Conservation (phyloP, 208 protist species). For the Wallacemonas sp. region DNA sequence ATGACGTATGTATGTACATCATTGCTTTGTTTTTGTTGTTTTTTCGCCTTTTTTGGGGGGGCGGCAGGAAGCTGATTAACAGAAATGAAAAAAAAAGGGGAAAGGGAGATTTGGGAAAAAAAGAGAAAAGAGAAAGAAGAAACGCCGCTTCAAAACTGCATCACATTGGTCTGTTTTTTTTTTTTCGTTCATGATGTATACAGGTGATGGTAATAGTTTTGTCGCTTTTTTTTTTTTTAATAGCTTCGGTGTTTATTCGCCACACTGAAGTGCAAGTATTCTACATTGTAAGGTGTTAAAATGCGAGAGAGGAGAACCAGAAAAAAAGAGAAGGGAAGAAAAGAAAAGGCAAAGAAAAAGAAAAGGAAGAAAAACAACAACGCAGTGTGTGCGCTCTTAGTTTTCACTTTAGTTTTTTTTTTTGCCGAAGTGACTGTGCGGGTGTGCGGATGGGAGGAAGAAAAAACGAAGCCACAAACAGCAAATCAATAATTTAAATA, state of each 20-base stretch:
- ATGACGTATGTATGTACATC: too few species aligned
- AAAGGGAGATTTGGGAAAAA: neutral
- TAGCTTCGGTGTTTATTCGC: neutral
- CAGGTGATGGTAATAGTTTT: neutral
- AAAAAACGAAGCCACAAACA: constrained; percentile 13
- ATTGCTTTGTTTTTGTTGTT: neutral
- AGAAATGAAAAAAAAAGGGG: constrained; percentile 1
- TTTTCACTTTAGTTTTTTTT: too few species aligned
- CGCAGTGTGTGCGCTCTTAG: too few species aligned
- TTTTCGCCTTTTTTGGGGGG: neutral
- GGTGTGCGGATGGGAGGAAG: neutral
- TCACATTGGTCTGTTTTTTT: neutral
- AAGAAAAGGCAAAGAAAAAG: neutral
- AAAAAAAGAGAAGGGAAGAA: neutral
- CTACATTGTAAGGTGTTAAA: neutral
- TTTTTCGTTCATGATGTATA: too few species aligned
- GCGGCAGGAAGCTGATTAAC: neutral
- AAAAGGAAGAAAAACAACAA: neutral
- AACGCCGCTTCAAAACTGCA: neutral
- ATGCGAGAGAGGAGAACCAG: neutral
- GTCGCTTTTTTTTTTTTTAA: neutral
- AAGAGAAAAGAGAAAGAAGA: neutral
- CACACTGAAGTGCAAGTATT: neutral
- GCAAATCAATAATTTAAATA: neutral
- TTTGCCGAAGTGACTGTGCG: too few species aligned